Evolutionary conservation across 1,284 basidiomycete species (phyloP).

Genomic region (Stereum hirsutum): DNA sequence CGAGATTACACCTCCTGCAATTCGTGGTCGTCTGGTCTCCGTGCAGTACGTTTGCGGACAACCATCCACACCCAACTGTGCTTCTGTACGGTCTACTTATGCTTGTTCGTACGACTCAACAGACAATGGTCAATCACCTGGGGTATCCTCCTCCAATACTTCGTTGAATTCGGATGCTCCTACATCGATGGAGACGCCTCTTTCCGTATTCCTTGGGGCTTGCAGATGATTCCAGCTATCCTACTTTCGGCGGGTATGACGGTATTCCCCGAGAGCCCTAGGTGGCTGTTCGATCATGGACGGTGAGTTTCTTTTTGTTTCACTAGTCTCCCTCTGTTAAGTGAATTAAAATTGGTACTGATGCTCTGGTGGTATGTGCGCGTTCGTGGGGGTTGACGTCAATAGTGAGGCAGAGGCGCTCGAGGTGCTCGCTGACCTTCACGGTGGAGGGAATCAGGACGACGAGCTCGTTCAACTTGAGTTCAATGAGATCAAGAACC

Average conservation of each 20-base stretch:
- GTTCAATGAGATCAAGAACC: conserved; percentile 70
- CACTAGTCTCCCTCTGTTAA: not conserved
- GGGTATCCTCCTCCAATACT: conserved; percentile 70
- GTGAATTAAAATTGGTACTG: too few relatives aligned
- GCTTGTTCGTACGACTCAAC: too few relatives aligned
- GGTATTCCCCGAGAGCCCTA: conserved; percentile 56
- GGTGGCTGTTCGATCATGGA: conserved; percentile 59
- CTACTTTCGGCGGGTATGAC: conserved; percentile 62
- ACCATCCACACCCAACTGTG: too few relatives aligned
- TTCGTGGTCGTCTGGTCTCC: conserved; percentile 69
- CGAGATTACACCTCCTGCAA: conserved; percentile 58
- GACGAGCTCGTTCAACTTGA: conserved; percentile 70
- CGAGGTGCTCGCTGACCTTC: conserved; percentile 70
- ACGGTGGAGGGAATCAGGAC: conserved; percentile 59
- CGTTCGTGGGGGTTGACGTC: too few relatives aligned
- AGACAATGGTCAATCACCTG: conserved; percentile 76
- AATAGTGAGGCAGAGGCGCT: conserved; percentile 63
- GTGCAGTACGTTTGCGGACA: too few relatives aligned
- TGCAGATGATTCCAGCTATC: conserved; percentile 71
- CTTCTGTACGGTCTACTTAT: too few relatives aligned
- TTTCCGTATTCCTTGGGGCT: conserved; percentile 74
- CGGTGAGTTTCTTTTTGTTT: conserved; percentile 25
- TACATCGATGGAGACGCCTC: conserved; percentile 62
- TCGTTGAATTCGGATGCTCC: conserved; percentile 67
- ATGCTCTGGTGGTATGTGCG: too few relatives aligned